Base-by-base conservation (phyloP, 163 green algal species). In the Scenedesmus sp. region DNA sequence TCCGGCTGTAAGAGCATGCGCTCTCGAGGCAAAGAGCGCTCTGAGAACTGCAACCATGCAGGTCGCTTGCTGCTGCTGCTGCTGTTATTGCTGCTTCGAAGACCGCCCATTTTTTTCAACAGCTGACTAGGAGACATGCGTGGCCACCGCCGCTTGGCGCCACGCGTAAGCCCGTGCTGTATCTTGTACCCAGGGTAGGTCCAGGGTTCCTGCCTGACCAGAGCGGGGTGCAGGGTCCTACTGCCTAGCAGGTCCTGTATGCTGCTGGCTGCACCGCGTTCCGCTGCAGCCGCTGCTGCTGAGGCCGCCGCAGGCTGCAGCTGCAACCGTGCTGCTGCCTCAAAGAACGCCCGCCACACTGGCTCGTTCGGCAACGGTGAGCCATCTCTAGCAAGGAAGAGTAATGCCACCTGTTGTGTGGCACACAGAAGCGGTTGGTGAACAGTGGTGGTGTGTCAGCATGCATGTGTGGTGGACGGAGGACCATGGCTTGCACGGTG, bases 21-120 rank as follows among this genome's bases (percentile, higher is more conserved):
- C 73, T 82, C 73, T 6, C 35, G 73, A 82, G 35, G 73, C 7
- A 76, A 20, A 76, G 65, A 76, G 40, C 65, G 10, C 5, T 49
- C 51, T 61, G 70, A 61, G 9, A 88, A 46, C n/a, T 91, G 43
- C 79, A 49, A 33, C 70, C 78, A 73, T 26, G 68, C 22, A 56
- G 37, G 68, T 33, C 49, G n/a, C 42, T 26, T 70, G 33, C 33
- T 43, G 40, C 56, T 86, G 40, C 56, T 86, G 43, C 51, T 81
- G 37, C 46, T 81, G 44, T 40, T 56, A 24, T 40, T 40, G 65
- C 65, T 76, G 65, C 65, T 76, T 40, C 65, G 0, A 44, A 51
- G 73, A 30, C 73, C 35, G 73, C 73, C 4, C 12, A 44, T 30
- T 35, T 46, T 44, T 37, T 81, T 42, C n/a, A 46, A 26, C 35